phyloP scores from a whole-genome alignment of 2,329 filamentous ascomycete genomes.

The Fusarium sp. region DNA sequence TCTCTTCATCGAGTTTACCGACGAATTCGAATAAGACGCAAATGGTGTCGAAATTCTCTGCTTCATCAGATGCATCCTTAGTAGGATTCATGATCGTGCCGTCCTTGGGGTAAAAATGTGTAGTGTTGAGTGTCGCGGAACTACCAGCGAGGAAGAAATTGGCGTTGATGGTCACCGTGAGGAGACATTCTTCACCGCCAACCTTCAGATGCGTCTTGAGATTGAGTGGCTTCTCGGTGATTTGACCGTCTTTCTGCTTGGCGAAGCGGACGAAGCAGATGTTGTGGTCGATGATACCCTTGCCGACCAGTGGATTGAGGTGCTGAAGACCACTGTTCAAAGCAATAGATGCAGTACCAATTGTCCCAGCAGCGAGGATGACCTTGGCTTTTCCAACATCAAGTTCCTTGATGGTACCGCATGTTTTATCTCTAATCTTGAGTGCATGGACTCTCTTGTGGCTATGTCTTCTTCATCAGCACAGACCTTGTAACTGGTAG shows the following conservation, averaged over 20 bases:
- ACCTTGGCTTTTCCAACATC: conserved; percentile 25
- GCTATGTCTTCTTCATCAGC: not conserved
- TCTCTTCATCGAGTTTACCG: not conserved
- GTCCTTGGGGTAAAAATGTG: conserved; percentile 18
- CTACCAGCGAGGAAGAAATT: conserved; percentile 35
- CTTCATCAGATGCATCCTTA: conserved; percentile 5
- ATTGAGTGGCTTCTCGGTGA: conserved; percentile 29
- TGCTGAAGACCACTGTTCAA: conserved; percentile 30
- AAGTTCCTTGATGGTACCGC: conserved; percentile 20
- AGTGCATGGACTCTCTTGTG: conserved; percentile 15
- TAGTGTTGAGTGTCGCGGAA: conserved; percentile 25
- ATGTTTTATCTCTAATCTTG: conserved; percentile 18
- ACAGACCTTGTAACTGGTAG: rapidly evolving
- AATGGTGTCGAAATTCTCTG: conserved; percentile 29
- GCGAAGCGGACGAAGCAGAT: conserved; percentile 31
- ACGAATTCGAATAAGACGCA: conserved; percentile 33
- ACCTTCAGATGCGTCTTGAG: conserved; percentile 26
- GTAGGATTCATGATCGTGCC: conserved; percentile 11
- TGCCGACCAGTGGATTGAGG: conserved; percentile 3
- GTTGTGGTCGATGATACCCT: conserved; percentile 32
- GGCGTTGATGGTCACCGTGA: conserved; percentile 34
- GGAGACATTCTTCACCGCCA: conserved; percentile 5
- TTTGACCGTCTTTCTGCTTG: conserved; percentile 8
- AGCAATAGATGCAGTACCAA: conserved; percentile 32
- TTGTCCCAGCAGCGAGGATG: conserved; percentile 11